Evolutionary conservation across 2,329 filamentous ascomycete genomes (phyloP), one percentile per base, ranked within the genome.

Genomic region (Thelonectria blattea): DNA sequence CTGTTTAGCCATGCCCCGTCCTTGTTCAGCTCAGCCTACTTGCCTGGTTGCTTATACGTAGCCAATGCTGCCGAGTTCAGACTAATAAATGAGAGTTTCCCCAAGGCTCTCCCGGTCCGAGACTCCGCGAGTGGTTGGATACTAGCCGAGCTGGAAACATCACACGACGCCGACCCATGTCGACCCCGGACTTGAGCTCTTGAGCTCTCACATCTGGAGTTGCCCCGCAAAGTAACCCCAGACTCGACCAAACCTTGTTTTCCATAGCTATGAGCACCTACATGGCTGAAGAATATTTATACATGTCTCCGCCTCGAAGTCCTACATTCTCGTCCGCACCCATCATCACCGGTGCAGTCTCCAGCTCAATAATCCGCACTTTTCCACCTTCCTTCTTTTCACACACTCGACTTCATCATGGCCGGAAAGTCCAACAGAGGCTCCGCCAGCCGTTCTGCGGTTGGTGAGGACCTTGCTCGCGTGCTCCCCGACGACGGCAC

Each of bases 391-490:
- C 12, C 12, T 34, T 34, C 32, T 14, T 34, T 34, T 14, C 32
- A 34, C 32, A 46, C 10, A 9, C 43, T 15, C 22, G 17, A 30
- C 7, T 24, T 24, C 45, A 49, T 34, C 12, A 56, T 56, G 53
- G 27, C 32, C 34, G 53, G 53, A 34, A 49, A 43, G 32, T 56
- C 53, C 3, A 56, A 56, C 14, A 22, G 18, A 12, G 3, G 10
- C 4, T 14, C 45, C 10, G 22, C 53, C 32, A 34, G 32, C 32
- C 32, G 32, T 34, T 10, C 32, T 34, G 56, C 59, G 5, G 55
- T 65, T 14, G 63, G 63, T 15, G 52, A 60, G 17, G 63, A 58
- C 10, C 56, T 65, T 17, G 61, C 61, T 15, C 50, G 46, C 4
- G 63, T 65, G 4, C 37, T 65, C 2, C 63, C 63, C 1, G 24